A percentile compares a stretch with the other conserved stretches of the same genome.
Evolutionary conservation across 495 filamentous ascomycete genomes (phyloP).

Genomic region (Penicillium robsamsonii): DNA sequence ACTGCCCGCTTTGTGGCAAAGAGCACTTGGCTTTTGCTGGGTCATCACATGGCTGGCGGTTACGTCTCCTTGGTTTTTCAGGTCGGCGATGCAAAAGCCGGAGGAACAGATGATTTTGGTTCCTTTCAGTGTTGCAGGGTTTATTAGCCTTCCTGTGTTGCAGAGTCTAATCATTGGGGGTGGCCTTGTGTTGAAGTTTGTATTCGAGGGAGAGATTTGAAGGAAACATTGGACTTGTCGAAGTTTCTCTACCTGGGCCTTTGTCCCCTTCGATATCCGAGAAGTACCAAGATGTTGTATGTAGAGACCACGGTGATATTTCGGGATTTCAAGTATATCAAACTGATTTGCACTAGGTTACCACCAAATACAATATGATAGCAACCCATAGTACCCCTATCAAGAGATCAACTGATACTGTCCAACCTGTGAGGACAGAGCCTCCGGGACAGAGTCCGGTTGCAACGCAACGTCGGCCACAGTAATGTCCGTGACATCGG

Average conservation of each 20-base stretch:
- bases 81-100: neutral
- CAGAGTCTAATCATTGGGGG: neutral
- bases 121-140: conserved; percentile 1
- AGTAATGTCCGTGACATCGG: too few species aligned
- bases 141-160: neutral
- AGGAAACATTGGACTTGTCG: neutral
- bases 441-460: too few species aligned
- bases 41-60: conserved; percentile 15
- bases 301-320: too few species aligned
- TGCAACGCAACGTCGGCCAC: too few species aligned
- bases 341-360: too few species aligned
- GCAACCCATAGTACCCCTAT: too few species aligned
- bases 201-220: conserved; percentile 10
- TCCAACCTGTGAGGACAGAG: too few species aligned
- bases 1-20: conserved; percentile 11
- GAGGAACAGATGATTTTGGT: neutral
- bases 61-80: conserved; percentile 9
- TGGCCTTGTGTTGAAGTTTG: neutral
- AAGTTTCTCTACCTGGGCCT: neutral
- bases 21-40: conserved; percentile 17
- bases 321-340: too few species aligned
- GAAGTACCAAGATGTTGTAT: too few species aligned
- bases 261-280: too few species aligned
- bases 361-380: too few species aligned
- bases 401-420: too few species aligned